Evolutionary conservation across 179 eudicot species (phyloP).

Genomic region (Heliamphora pulchella): DNA sequence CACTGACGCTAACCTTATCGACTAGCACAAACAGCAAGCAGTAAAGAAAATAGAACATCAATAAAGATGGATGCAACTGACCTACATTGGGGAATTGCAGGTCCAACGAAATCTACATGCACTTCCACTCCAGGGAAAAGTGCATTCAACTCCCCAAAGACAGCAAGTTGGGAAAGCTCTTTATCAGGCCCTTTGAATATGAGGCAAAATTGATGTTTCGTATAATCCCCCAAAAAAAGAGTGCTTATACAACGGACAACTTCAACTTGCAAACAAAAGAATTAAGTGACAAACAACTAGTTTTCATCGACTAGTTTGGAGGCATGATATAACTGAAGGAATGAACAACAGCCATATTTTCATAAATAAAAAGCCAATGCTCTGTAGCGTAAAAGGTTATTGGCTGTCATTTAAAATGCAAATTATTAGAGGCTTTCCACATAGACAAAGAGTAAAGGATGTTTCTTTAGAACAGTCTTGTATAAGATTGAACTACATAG

Average conservation of each 20-base stretch:
- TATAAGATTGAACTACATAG: no score
- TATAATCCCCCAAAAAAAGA: background rate
- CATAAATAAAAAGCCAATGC: background rate
- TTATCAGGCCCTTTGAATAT: slow-evolving; percentile 66
- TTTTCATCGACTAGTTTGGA: no score
- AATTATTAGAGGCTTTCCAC: no score
- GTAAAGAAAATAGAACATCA: background rate
- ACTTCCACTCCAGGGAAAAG: slow-evolving; percentile 55
- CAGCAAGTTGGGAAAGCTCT: slow-evolving; percentile 73
- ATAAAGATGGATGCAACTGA: slow-evolving; percentile 17
- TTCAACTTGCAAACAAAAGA: background rate
- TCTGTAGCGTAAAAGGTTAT: background rate
- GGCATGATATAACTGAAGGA: background rate
- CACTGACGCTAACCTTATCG: background rate
- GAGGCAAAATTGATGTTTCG: slow-evolving; percentile 16
- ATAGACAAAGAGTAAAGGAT: no score
- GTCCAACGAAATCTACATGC: slow-evolving; percentile 68
- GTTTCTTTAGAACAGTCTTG: no score
- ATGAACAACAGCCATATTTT: background rate
- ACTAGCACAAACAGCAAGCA: background rate
- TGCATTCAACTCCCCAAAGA: slow-evolving; percentile 71
- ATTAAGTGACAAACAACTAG: background rate
- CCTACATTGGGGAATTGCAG: slow-evolving; percentile 62
- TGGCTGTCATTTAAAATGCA: no score
- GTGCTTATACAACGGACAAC: background rate